Conservation (phyloP, 345 rosid species). For the Ceriops tagal region DNA sequence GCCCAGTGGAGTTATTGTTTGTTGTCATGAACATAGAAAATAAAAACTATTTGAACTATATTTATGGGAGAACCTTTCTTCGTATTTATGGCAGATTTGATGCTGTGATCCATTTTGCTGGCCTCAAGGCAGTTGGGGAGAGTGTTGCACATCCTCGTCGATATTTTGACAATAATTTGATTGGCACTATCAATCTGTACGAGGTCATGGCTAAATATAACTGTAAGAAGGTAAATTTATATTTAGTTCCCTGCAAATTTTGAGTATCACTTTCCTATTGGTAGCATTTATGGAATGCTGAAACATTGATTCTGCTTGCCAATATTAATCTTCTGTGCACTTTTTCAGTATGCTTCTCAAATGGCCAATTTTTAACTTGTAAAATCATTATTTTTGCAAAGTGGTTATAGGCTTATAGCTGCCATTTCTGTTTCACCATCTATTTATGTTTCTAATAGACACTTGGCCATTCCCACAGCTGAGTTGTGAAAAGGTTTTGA, state of each 20-base stretch:
- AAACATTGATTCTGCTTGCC: too few species aligned
- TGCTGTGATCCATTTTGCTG: slow-evolving; percentile 96
- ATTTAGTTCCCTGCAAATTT: neutral
- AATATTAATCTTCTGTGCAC: too few species aligned
- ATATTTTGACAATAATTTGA: slow-evolving; percentile 72
- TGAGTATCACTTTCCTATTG: neutral
- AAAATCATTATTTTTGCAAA: neutral
- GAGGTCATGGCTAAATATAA: slow-evolving; percentile 68
- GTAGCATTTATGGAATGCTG: neutral
- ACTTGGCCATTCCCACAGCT: too few species aligned
- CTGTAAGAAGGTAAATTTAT: slow-evolving; percentile 53
- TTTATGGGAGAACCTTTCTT: neutral
- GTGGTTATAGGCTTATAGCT: neutral
- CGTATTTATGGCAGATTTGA: slow-evolving; percentile 51
- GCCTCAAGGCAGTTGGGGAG: slow-evolving; percentile 90
- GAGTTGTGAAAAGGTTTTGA: neutral
- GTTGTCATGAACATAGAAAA: neutral
- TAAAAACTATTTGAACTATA: neutral
- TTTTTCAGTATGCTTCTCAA: neutral
- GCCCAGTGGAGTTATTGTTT: too few species aligned
- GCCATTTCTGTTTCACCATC: too few species aligned
- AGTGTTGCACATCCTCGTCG: slow-evolving; percentile 75
- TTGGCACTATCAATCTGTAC: slow-evolving; percentile 71
- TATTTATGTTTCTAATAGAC: too few species aligned
- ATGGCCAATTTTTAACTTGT: neutral